Percentiles rank a stretch among this genome's conserved stretches.
Conservation (phyloP, 2,329 filamentous ascomycete species). For the Coleophoma cylindrospora region DNA sequence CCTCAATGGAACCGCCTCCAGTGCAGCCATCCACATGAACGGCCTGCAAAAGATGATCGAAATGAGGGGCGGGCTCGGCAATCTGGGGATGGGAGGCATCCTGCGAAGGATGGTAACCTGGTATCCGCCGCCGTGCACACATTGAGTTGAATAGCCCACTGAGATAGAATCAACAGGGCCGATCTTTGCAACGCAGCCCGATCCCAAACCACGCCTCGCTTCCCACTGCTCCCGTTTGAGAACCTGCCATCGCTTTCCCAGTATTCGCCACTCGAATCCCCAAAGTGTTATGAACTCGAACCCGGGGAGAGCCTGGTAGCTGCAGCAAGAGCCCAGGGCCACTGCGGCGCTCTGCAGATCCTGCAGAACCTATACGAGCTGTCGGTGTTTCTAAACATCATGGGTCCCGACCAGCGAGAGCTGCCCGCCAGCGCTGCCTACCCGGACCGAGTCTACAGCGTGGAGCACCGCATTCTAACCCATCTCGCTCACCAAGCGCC, state of each 20-base stretch:
- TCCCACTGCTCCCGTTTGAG: not conserved
- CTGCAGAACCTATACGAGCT: not conserved
- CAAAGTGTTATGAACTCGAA: not conserved
- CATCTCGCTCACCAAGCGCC: not conserved
- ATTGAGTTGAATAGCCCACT: not conserved
- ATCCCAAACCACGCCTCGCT: not conserved
- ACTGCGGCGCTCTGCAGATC: not conserved
- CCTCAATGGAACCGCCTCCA: not conserved
- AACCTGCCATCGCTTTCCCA: not conserved
- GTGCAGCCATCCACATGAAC: not conserved
- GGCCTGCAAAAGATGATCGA: not conserved
- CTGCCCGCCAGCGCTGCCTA: not conserved
- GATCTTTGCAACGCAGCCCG: not conserved
- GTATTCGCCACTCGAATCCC: too few relatives aligned
- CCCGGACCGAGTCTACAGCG: not conserved
- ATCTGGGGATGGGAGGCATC: not conserved
- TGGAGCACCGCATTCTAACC: not conserved
- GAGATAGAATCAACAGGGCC: not conserved
- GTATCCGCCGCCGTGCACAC: not conserved
- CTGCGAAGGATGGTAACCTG: slow-evolving; percentile 1
- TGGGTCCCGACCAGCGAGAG: not conserved
- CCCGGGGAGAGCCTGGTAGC: not conserved
- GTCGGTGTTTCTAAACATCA: not conserved
- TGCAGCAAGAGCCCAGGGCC: not conserved
- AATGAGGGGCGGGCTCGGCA: not conserved